phyloP scores from a whole-genome alignment of 2,329 filamentous ascomycete species.

The Botryosphaeria dothidea region DNA sequence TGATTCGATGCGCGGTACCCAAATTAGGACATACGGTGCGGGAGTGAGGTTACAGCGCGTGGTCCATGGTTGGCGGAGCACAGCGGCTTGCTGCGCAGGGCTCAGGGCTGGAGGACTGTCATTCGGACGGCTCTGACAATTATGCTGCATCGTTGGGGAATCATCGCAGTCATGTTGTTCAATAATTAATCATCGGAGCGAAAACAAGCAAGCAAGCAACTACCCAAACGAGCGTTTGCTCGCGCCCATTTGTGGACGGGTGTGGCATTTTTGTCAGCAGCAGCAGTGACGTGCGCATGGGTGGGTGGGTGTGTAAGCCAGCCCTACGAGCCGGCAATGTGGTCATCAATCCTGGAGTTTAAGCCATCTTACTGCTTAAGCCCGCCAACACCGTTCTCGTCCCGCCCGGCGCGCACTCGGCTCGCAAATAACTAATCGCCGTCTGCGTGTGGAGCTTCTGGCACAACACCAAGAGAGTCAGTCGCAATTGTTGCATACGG shows the following conservation, averaged over 20 bases:
- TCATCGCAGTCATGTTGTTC: not conserved
- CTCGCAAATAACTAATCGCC: slow-evolving; percentile 9
- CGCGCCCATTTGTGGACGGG: not conserved
- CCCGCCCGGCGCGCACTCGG: not conserved
- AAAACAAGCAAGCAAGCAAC: not conserved
- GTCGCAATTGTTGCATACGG: not conserved
- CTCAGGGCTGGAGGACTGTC: not conserved
- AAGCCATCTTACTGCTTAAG: not conserved
- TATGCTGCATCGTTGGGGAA: not conserved
- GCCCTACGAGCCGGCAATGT: slow-evolving; percentile 16
- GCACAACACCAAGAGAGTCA: not conserved
- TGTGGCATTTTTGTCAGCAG: slow-evolving; percentile 15
- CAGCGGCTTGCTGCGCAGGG: not conserved
- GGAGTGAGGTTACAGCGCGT: not conserved
- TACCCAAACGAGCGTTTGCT: slow-evolving; percentile 4
- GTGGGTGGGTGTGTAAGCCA: slow-evolving; percentile 13
- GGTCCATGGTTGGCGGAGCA: not conserved
- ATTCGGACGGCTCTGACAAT: not conserved
- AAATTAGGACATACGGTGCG: not conserved
- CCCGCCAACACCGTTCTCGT: not conserved
- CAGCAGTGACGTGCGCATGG: not conserved
- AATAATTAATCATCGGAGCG: slow-evolving; percentile 2
- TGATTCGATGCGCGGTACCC: slow-evolving; percentile 4
- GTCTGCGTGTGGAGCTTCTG: no score
- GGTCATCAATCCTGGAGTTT: slow-evolving; percentile 13